Evolutionary conservation across 1,139 yeast genomes (phyloP), one percentile per base, ranked within the genome.

Genomic region (Blastobotrys raffinosifermentans): DNA sequence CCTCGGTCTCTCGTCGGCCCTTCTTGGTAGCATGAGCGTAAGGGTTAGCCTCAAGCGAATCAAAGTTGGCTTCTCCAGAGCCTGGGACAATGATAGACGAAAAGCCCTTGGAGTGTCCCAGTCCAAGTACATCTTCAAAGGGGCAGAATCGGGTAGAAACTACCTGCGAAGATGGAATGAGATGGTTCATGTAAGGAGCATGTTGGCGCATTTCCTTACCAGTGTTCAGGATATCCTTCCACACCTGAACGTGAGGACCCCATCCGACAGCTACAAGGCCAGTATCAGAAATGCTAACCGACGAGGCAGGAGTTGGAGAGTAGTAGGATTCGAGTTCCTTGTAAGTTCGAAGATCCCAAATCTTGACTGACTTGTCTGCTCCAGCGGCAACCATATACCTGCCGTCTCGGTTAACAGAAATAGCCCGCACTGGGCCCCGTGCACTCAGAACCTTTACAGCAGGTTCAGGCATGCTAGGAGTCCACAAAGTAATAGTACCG

Each of bases 41-140:
- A 45, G 98, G 98, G 62, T 93, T 93, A 53, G 80, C 64, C 63
- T 93, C 98, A 55, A 87, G 66, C 2, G 98, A 89, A 67, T 93
- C 99, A 58, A 75, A 89, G 64, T 93, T 93, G 44, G 98, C 96
- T 65, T 93, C 98, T 68, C 98, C 99, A 35, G 97, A 70, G 26
- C 99, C 99, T 26, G 99, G 98, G 40, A 91, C 73, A 48, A 93
- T 82, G 40, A 93, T 54, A 16, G 93, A 81, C 18, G 81, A 75
- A 38, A 87, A 71, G 17, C 97, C 96, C 10, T 67, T 63, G 35
- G 75, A 71, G 57, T 87, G 94, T 2, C 97, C 97, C 6, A 83
- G 75, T 15, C 96, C 95, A 20, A 93, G 69, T 16, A 91, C 70
- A 82, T 93, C 99, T 64, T 93, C 99, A 60, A 80, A 91, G 10